Percentiles rank a stretch among this genome's conserved stretches.
phyloP scores from a whole-genome alignment of 257 asterid species.

The Gardenia jasminoides region DNA sequence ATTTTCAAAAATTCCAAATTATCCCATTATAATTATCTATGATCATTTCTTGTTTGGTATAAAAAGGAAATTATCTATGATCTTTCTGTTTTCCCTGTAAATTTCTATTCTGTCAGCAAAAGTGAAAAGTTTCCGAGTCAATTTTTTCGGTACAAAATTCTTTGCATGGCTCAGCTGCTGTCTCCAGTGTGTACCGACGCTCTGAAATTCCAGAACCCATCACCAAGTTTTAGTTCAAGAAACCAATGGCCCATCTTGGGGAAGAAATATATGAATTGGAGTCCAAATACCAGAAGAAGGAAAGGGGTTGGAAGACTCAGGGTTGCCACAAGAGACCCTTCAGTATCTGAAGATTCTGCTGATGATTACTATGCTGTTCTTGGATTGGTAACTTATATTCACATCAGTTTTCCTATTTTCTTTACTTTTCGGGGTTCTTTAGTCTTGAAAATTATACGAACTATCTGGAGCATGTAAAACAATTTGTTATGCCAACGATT shows the following conservation, averaged over 20 bases:
- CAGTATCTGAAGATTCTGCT: slow-evolving; percentile 49
- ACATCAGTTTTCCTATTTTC: not conserved
- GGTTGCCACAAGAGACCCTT: slow-evolving; percentile 58
- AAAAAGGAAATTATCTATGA: slow-evolving; percentile 9
- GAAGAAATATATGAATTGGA: slow-evolving; percentile 42
- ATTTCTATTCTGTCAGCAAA: slow-evolving; percentile 10
- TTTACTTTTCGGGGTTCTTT: too few relatives aligned
- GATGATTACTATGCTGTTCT: slow-evolving; percentile 85
- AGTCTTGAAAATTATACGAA: too few relatives aligned
- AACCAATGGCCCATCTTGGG: slow-evolving; percentile 36
- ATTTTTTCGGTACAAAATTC: not conserved
- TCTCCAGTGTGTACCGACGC: slow-evolving; percentile 77
- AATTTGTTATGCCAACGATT: not conserved
- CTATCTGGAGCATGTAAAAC: too few relatives aligned
- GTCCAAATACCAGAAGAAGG: slow-evolving; percentile 40
- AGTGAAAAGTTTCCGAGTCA: not conserved
- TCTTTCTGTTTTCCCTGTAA: not conserved
- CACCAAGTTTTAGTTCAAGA: slow-evolving; percentile 42
- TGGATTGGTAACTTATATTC: slow-evolving; percentile 66
- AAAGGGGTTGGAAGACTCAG: slow-evolving; percentile 48
- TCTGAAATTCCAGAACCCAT: slow-evolving; percentile 55
- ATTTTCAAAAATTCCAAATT: slow-evolving; percentile 19
- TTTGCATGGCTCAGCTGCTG: slow-evolving; percentile 45
- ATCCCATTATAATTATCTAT: slow-evolving; percentile 7
- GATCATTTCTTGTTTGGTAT: not conserved